phyloP scores from a whole-genome alignment of 371 early-diverging fungal genomes.

The Mortierella sp. region DNA sequence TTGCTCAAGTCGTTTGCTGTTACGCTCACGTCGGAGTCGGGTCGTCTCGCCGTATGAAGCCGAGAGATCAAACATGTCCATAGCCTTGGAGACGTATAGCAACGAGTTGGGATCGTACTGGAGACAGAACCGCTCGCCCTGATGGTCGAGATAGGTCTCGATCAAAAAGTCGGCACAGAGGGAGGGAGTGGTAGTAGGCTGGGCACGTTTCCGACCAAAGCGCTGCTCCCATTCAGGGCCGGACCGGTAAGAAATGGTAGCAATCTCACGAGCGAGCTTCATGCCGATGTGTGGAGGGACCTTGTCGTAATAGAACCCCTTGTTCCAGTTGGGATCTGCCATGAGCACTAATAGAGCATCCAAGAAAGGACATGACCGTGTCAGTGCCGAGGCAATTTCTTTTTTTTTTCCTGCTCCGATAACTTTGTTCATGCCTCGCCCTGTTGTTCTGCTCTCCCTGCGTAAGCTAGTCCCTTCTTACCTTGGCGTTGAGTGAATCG shows the following conservation, averaged over 20 bases:
- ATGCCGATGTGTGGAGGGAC: conserved; percentile 94
- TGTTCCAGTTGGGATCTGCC: conserved; percentile 95
- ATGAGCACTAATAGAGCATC: conserved; percentile 72
- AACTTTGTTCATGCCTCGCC: not conserved
- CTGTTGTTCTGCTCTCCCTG: not conserved
- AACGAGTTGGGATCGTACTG: conserved; percentile 96
- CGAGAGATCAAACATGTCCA: conserved; percentile 97
- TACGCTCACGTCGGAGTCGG: conserved; percentile 56
- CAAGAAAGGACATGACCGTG: too few species aligned
- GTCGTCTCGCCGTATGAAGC: conserved; percentile 60
- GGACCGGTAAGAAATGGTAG: conserved; percentile 90
- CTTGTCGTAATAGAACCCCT: conserved; percentile 92
- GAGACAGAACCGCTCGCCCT: conserved; percentile 91
- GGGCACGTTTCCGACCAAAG: conserved; percentile 87
- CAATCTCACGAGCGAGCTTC: conserved; percentile 93
- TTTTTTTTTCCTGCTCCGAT: too few species aligned
- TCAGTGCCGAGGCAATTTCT: too few species aligned
- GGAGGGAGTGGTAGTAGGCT: conserved; percentile 78
- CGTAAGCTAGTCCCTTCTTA: too few species aligned
- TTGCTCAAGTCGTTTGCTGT: conserved; percentile 38
- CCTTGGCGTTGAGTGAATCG: conserved; percentile 91
- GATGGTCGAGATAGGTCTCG: conserved; percentile 96
- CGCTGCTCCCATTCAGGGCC: conserved; percentile 98
- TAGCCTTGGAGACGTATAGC: conserved; percentile 94
- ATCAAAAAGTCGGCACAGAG: conserved; percentile 94